Percentiles rank a stretch among this genome's conserved stretches.
These are phyloP conservation scores for Dissophora globulifera DNA, from an alignment of 192 early-diverging fungal species.

Conservation along the genomic window DNA sequence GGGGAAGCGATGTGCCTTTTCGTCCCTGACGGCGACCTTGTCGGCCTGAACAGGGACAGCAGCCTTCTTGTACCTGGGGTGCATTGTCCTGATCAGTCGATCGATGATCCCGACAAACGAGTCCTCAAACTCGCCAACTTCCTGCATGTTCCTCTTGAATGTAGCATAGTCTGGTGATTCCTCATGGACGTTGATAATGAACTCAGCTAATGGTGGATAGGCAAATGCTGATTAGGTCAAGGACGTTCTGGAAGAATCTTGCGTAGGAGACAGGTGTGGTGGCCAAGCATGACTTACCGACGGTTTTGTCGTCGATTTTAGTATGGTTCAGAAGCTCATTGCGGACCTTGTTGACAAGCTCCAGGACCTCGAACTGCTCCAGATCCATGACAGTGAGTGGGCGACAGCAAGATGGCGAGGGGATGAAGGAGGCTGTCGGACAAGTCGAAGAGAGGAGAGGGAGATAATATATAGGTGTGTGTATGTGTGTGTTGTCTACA, in stretches of 20 bases:
- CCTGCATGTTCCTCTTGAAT: constrained; percentile 76
- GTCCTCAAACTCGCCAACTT: constrained; percentile 85
- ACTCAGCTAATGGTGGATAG: too few species aligned
- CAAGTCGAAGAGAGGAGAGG: too few species aligned
- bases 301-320: constrained; percentile 87
- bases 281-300: constrained; percentile 51
- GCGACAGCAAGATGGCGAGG: background rate
- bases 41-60: constrained; percentile 27
- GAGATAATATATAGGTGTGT: too few species aligned
- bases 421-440: too few species aligned
- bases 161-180: constrained; percentile 65
- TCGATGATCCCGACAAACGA: constrained; percentile 86
- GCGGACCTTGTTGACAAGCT: constrained; percentile 89
- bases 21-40: constrained; percentile 51
- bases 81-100: constrained; percentile 88
- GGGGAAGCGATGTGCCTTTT: constrained; percentile 77
- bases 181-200: constrained; percentile 87
- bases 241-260: too few species aligned
- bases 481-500: too few species aligned
- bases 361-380: constrained; percentile 86
- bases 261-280: too few species aligned
- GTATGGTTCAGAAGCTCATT: constrained; percentile 94
- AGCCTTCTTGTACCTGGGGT: constrained; percentile 64
- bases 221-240: too few species aligned
- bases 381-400: constrained; percentile 60